Conservation (phyloP, 2,329 filamentous ascomycete genomes). For the Dactylellina haptotyla region DNA sequence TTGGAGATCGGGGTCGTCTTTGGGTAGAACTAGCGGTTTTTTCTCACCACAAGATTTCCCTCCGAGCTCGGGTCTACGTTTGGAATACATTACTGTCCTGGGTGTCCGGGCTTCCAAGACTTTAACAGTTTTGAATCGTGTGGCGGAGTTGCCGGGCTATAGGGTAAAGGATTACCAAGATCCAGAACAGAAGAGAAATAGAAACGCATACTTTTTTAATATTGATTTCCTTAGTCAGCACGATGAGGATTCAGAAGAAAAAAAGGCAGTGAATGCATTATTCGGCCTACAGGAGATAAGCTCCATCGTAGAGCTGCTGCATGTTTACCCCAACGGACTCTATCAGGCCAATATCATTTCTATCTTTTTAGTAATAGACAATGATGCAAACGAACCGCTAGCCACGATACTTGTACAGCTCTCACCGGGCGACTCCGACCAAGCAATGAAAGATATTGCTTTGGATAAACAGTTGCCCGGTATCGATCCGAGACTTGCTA, state of each 20-base stretch:
- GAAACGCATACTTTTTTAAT: constrained; percentile 30
- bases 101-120: too few species aligned
- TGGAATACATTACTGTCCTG: too few species aligned
- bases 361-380: constrained; percentile 9
- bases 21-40: neutral
- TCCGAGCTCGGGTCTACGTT: too few species aligned
- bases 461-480: neutral
- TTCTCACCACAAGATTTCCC: neutral
- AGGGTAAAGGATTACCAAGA: too few species aligned
- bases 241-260: neutral
- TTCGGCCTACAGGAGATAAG: neutral
- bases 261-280: neutral
- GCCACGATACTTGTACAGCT: constrained; percentile 16
- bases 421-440: too few species aligned
- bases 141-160: too few species aligned
- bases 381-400: neutral
- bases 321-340: neutral
- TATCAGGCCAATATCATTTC: neutral
- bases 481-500: constrained; percentile 4
- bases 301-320: neutral
- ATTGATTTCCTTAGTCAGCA: neutral
- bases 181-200: too few species aligned
- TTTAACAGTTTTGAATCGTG: too few species aligned
- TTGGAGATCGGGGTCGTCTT: neutral
- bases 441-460: neutral